phyloP scores from a whole-genome alignment of 768 basidiomycete genomes.

The Suillus discolor region DNA sequence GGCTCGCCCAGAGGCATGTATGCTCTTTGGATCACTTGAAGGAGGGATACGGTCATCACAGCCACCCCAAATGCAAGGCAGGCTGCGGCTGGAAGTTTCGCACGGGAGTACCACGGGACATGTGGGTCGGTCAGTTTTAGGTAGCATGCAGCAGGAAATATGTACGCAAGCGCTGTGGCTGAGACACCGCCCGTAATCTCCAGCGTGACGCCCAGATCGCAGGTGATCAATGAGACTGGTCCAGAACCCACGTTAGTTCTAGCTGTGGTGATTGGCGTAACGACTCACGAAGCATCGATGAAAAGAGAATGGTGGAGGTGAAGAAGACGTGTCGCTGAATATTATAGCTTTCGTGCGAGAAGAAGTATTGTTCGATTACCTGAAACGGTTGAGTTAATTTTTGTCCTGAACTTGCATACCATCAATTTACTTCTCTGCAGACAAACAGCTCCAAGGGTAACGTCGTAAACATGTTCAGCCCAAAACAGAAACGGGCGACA shows the following conservation, averaged over 20 bases:
- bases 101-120: slow-evolving; percentile 65
- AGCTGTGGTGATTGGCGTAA: not conserved
- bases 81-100: slow-evolving; percentile 72
- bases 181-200: slow-evolving; percentile 98
- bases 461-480: slow-evolving; percentile 97
- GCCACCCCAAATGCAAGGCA: slow-evolving; percentile 76
- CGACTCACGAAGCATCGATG: slow-evolving; percentile 77
- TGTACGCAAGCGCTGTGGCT: slow-evolving; percentile 89
- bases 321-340: slow-evolving; percentile 87
- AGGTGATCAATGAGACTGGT: slow-evolving; percentile 87
- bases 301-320: slow-evolving; percentile 80
- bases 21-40: slow-evolving; percentile 74
- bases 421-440: slow-evolving; percentile 77
- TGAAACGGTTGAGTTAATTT: slow-evolving; percentile 29
- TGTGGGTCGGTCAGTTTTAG: slow-evolving; percentile 65
- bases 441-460: slow-evolving; percentile 96
- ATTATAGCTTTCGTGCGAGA: slow-evolving; percentile 83
- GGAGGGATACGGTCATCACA: slow-evolving; percentile 79
- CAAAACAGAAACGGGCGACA: slow-evolving; percentile 91
- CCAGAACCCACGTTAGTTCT: slow-evolving; percentile 4
- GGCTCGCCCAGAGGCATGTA: slow-evolving; percentile 74
- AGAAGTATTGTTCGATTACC: slow-evolving; percentile 97
- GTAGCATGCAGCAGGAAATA: slow-evolving; percentile 89
- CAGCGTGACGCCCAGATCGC: slow-evolving; percentile 97
- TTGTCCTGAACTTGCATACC: not conserved